Conservation (phyloP, 768 basidiomycete species). For the Russula virescens region DNA sequence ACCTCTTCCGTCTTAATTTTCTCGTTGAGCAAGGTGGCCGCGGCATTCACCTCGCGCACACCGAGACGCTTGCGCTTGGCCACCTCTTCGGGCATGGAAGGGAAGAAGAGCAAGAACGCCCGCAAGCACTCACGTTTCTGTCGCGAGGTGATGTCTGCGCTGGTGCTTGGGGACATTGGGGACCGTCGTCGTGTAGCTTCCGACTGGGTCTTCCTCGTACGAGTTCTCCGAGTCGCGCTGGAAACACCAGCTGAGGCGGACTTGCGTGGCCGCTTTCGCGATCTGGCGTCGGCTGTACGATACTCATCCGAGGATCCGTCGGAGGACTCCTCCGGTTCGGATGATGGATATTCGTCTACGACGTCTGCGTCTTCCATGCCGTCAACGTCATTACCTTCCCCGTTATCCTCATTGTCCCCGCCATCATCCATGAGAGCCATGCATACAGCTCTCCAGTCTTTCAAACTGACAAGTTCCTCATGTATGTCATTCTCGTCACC, state of each 20-base stretch:
- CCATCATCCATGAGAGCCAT: conserved; percentile 51
- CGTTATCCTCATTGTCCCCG: conserved; percentile 27
- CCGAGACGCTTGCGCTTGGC: conserved; percentile 50
- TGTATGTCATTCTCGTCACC: conserved; percentile 22
- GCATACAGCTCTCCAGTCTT: conserved; percentile 80
- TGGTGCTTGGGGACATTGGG: not conserved
- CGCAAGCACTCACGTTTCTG: conserved; percentile 51
- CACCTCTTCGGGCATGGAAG: conserved; percentile 41
- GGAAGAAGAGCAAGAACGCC: conserved; percentile 73
- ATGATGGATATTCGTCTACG: conserved; percentile 32
- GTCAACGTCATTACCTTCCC: conserved; percentile 27
- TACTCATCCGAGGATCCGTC: conserved; percentile 21
- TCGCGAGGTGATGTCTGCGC: conserved; percentile 38
- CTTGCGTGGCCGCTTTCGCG: conserved; percentile 16
- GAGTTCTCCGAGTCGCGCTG: not conserved
- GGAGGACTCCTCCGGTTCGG: conserved; percentile 20
- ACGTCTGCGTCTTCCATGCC: conserved; percentile 26
- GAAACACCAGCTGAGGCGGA: not conserved
- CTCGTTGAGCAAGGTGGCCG: conserved; percentile 60
- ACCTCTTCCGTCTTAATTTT: conserved; percentile 74
- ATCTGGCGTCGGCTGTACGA: not conserved
- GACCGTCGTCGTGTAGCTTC: not conserved
- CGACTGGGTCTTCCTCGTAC: conserved; percentile 6
- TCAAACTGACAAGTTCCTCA: conserved; percentile 44
- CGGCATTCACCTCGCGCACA: conserved; percentile 60